Evolutionary conservation across 306 rosid genomes (phyloP), one percentile per base, ranked within the genome.

Genomic region (Acacia crassicarpa): DNA sequence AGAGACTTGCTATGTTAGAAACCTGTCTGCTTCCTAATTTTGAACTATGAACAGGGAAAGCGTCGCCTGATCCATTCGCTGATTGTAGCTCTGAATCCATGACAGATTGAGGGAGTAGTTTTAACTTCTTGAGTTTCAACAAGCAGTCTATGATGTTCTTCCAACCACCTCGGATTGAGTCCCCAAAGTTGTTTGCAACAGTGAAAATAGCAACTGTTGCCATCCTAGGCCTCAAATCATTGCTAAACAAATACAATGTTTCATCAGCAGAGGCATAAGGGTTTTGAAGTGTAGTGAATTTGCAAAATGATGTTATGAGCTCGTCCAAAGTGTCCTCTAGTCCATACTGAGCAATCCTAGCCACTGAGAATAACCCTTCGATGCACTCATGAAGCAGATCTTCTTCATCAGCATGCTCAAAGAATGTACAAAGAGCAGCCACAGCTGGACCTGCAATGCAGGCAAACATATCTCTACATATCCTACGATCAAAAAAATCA

Each of bases 181-280:
- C 85, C 8, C 91, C 90, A 5, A 88, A 92, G 82, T 78, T 84
- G 82, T 92, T 91, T 38, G 99, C 99, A 10, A 95, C 73, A 43
- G 91, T 91, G 86, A 95, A 93, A 78, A 95, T 87, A 38, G 98
- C 92, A 49, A 95, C 91, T 14, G 97, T 95, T 66, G 99, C 97
- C 84, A 93, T 79, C 78, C 88, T 92, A 0, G 99, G 97, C 86
- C 90, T 93, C 86, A 92, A 71, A 83, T 95, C 98, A 81, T 93
- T 91, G 84, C 91, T 91, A 40, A 95, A 95, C 5, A 85, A 89
- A 74, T 87, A 93, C 73, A 95, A 85, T 44, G 98, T 95, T 78
- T 95, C 98, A 85, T 95, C 99, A 8, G 90, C 63, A 2, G 99
- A 93, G 78, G 98, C 99, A 72, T 95, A 95, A 79, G 99, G 99